Percentiles rank a stretch among this genome's conserved stretches.
Evolutionary conservation across 2,329 filamentous ascomycete genomes (phyloP).

Genomic region (Pleomassaria siparia): DNA sequence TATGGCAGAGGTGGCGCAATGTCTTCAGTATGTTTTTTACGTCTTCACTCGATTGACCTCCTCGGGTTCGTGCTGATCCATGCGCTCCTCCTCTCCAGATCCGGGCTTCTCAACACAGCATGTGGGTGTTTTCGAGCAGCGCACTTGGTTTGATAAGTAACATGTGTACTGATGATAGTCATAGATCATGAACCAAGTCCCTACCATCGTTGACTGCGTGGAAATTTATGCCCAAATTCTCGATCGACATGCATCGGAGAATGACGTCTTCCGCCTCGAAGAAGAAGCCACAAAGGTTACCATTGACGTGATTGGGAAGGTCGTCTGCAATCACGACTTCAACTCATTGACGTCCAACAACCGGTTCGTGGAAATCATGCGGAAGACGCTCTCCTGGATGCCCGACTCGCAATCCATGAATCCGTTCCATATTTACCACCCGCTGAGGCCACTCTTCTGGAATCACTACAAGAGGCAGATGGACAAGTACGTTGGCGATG

Average conservation of each 20-base stretch:
- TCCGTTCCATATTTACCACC: conserved; percentile 41
- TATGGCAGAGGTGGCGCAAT: conserved; percentile 48
- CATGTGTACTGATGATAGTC: too few species aligned
- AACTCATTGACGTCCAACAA: conserved; percentile 38
- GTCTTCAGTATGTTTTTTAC: conserved; percentile 43
- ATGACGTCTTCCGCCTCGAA: conserved; percentile 45
- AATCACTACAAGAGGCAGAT: conserved; percentile 41
- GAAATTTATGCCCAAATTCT: conserved; percentile 38
- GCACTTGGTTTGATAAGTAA: neutral
- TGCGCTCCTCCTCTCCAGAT: neutral
- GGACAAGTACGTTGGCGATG: conserved; percentile 39
- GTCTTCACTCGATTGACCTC: too few species aligned
- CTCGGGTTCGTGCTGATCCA: too few species aligned
- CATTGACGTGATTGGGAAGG: conserved; percentile 47
- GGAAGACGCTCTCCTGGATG: conserved; percentile 39
- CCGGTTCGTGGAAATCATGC: conserved; percentile 41
- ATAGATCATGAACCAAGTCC: conserved; percentile 43
- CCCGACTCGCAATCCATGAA: conserved; percentile 34
- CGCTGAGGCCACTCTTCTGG: conserved; percentile 37
- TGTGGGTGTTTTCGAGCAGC: neutral
- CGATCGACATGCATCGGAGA: conserved; percentile 34
- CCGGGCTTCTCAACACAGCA: conserved; percentile 38
- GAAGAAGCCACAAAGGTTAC: conserved; percentile 43
- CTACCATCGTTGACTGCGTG: conserved; percentile 40
- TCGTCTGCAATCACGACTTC: conserved; percentile 43